phyloP scores from a whole-genome alignment of 2,329 filamentous ascomycete species.

The Alternaria panax region DNA sequence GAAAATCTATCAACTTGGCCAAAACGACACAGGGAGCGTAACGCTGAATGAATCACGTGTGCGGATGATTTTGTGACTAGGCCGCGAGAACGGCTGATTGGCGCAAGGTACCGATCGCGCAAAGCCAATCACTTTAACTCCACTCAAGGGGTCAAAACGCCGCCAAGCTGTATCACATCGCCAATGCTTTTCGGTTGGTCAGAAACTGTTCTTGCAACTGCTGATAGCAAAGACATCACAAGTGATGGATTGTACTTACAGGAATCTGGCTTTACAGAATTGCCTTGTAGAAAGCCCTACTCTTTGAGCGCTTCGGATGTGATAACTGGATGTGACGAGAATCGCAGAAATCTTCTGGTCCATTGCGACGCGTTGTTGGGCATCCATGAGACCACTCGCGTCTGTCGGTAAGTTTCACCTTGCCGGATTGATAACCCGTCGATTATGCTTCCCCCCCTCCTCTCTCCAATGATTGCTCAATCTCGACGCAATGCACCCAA shows the following conservation, averaged over 20 bases:
- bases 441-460: slow-evolving; percentile 19
- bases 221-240: slow-evolving; percentile 9
- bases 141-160: slow-evolving; percentile 15
- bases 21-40: slow-evolving; percentile 6
- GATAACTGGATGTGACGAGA: slow-evolving; percentile 25
- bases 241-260: slow-evolving; percentile 21
- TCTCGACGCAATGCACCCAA: no score
- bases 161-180: slow-evolving; percentile 21
- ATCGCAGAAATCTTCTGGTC: background rate
- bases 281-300: slow-evolving; percentile 23
- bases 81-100: slow-evolving; percentile 31
- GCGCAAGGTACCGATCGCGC: slow-evolving; percentile 13
- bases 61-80: slow-evolving; percentile 18
- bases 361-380: slow-evolving; percentile 12
- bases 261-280: background rate
- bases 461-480: slow-evolving; percentile 29
- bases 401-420: slow-evolving; percentile 33
- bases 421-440: slow-evolving; percentile 22
- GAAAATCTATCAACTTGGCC: no score
- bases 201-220: slow-evolving; percentile 9
- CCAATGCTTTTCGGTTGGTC: slow-evolving; percentile 22
- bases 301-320: slow-evolving; percentile 29
- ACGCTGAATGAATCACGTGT: slow-evolving; percentile 28
- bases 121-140: slow-evolving; percentile 35
- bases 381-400: slow-evolving; percentile 15